Conservation (phyloP, 192 early-diverging fungal genomes). For the Spizellomyces sp. region DNA sequence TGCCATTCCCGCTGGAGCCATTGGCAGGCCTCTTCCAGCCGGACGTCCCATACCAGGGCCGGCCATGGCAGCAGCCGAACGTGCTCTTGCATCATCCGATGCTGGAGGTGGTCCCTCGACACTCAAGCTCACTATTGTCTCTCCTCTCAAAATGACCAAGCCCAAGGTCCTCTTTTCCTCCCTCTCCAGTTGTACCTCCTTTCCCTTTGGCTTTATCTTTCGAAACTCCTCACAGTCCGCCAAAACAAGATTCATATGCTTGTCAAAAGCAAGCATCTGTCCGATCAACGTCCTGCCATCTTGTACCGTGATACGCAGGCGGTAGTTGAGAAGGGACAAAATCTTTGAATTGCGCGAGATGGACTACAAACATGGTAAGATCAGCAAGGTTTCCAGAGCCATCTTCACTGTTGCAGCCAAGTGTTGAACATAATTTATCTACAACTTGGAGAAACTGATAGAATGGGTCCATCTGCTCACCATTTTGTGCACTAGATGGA, state of each 20-base stretch:
- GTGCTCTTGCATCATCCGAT: slow-evolving; percentile 38
- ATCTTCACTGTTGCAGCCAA: too few relatives aligned
- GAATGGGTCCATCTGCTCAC: background rate
- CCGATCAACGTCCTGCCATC: slow-evolving; percentile 93
- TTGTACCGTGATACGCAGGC: slow-evolving; percentile 86
- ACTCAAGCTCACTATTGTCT: slow-evolving; percentile 86
- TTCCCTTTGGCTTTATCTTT: slow-evolving; percentile 80
- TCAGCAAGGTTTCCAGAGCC: background rate
- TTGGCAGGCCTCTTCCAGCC: slow-evolving; percentile 76
- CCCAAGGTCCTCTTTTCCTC: slow-evolving; percentile 93
- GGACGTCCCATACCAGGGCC: slow-evolving; percentile 82
- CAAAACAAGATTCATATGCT: slow-evolving; percentile 99
- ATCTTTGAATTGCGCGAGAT: slow-evolving; percentile 70
- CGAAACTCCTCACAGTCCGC: slow-evolving; percentile 98
- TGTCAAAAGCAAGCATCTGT: slow-evolving; percentile 99
- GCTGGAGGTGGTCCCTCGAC: slow-evolving; percentile 89
- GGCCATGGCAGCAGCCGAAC: slow-evolving; percentile 24
- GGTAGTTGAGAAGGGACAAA: slow-evolving; percentile 91
- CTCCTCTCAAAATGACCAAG: slow-evolving; percentile 92
- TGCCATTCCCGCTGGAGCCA: slow-evolving; percentile 47
- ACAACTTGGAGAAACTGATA: background rate
- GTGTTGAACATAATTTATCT: background rate
- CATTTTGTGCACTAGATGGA: background rate
- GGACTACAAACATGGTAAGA: slow-evolving; percentile 15
- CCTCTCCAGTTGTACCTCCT: slow-evolving; percentile 51